phyloP scores from a whole-genome alignment of 2,329 filamentous ascomycete species.

The Arthrobotrys sphaeroides region DNA sequence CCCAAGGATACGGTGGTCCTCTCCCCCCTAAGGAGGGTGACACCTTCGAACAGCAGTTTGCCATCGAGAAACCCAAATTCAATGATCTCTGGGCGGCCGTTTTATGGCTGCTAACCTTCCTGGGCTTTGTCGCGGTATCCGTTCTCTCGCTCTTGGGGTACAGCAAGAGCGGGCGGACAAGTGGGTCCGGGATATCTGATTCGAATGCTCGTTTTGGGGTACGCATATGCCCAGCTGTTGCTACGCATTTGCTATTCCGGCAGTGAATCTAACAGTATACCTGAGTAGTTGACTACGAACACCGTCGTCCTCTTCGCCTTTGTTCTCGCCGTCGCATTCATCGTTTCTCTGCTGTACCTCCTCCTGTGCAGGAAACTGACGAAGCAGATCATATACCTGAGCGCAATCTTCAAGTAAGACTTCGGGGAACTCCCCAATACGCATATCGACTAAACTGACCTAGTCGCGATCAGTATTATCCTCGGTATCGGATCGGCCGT shows the following conservation, averaged over 20 bases:
- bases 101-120: conserved; percentile 75
- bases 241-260: neutral
- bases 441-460: conserved; percentile 3
- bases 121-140: conserved; percentile 79
- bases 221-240: neutral
- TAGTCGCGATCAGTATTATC: conserved; percentile 65
- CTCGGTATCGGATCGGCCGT: conserved; percentile 86
- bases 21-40: conserved; percentile 55
- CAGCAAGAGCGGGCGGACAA: conserved; percentile 60
- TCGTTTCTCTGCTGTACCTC: conserved; percentile 81
- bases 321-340: conserved; percentile 75
- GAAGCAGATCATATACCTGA: conserved; percentile 91
- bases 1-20: conserved; percentile 59
- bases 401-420: conserved; percentile 77
- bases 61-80: conserved; percentile 82
- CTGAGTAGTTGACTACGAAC: conserved; percentile 69
- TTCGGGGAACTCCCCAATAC: neutral
- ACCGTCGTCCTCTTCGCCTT: conserved; percentile 87
- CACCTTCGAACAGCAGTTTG: conserved; percentile 82
- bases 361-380: conserved; percentile 78
- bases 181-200: conserved; percentile 36
- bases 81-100: conserved; percentile 91
- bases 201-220: conserved; percentile 45
- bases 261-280: neutral
- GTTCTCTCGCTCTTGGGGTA: conserved; percentile 81